Evolutionary conservation across 305 asterid species (phyloP).

Genomic region (Rubia occidens): DNA sequence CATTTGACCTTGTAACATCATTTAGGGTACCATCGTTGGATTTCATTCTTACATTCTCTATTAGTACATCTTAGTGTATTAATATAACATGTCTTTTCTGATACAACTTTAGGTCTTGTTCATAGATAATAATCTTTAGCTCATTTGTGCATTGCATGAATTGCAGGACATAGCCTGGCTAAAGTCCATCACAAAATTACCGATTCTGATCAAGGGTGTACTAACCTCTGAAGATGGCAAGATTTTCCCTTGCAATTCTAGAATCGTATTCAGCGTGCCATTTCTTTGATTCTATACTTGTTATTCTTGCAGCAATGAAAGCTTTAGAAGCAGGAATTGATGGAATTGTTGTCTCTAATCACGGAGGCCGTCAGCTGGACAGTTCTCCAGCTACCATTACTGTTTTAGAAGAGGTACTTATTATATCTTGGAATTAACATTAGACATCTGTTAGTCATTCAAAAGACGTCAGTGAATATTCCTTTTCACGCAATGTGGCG

Average conservation of each 20-base stretch:
- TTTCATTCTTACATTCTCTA: neutral
- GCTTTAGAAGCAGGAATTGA: conserved; percentile 56
- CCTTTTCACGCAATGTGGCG: neutral
- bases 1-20: conserved; percentile 2
- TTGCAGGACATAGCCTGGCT: conserved; percentile 65
- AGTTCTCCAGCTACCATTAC: conserved; percentile 48
- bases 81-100: neutral
- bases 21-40: neutral
- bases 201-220: conserved; percentile 54
- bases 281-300: neutral
- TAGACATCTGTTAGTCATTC: neutral
- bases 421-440: neutral
- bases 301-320: conserved; percentile 38
- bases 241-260: neutral
- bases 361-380: conserved; percentile 65
- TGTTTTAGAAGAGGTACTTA: conserved; percentile 53
- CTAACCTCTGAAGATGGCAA: conserved; percentile 64
- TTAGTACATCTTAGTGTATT: neutral
- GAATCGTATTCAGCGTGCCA: neutral
- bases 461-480: neutral
- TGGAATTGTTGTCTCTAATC: conserved; percentile 58
- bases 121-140: neutral
- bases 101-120: neutral
- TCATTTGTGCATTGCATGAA: conserved; percentile 5
- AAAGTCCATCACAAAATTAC: conserved; percentile 50